A percentile compares a stretch with the other conserved stretches of the same genome.
Conservation (phyloP, 805 yeast genomes). For the Monosporozyma yasuniensis region DNA sequence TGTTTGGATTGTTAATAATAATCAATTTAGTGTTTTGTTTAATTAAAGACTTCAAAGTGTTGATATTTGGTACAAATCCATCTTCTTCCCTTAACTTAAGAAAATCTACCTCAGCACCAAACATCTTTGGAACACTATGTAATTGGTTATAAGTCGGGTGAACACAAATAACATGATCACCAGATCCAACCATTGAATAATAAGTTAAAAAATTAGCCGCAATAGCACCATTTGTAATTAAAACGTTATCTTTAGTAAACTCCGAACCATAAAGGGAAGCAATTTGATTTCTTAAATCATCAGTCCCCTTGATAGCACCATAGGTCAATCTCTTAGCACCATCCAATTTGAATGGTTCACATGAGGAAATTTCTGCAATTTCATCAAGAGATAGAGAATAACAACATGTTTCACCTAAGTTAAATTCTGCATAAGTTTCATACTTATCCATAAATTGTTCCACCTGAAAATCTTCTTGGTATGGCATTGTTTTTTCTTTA, state of each 20-base stretch:
- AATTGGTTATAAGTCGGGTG: conserved; percentile 46
- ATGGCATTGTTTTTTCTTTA: conserved; percentile 36
- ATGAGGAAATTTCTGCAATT: conserved; percentile 27
- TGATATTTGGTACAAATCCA: conserved; percentile 32
- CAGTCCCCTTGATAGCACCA: conserved; percentile 41
- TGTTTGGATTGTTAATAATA: conserved; percentile 43
- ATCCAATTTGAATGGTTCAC: conserved; percentile 17
- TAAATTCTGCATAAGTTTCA: conserved; percentile 34
- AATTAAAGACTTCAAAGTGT: conserved; percentile 27
- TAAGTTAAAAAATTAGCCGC: conserved; percentile 43
- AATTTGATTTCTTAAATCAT: conserved; percentile 31
- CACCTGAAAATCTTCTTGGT: conserved; percentile 39
- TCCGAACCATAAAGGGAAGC: conserved; percentile 30
- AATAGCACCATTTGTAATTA: conserved; percentile 48
- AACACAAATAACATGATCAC: conserved; percentile 41
- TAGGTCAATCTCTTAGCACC: conserved; percentile 32
- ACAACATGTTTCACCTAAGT: conserved; percentile 47
- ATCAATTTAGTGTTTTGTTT: conserved; percentile 35
- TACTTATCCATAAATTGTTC: conserved; percentile 47
- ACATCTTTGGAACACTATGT: conserved; percentile 38
- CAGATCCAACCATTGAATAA: conserved; percentile 36
- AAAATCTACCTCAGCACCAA: conserved; percentile 35
- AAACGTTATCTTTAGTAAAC: conserved; percentile 31
- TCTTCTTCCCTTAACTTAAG: conserved; percentile 31
- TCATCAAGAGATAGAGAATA: conserved; percentile 37